A percentile compares a stretch with the other conserved stretches of the same genome.
Evolutionary conservation across 2,329 filamentous ascomycete species (phyloP).

Genomic region (Colletotrichum salicis): DNA sequence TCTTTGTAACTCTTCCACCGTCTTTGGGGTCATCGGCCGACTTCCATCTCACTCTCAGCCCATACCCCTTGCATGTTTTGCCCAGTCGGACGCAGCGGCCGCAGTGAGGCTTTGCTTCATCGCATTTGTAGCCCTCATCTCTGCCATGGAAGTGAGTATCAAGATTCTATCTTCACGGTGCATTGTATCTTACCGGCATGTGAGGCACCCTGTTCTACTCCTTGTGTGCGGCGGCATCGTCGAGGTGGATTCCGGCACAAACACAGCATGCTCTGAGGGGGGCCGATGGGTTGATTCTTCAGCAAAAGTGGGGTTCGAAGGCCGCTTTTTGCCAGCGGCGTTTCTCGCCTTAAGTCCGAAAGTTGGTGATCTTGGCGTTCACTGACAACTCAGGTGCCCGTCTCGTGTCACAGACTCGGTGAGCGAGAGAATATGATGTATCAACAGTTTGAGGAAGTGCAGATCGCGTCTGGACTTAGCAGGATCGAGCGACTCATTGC

Average conservation of each 20-base stretch:
- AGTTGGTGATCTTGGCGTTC: not conserved
- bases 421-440: too few species aligned
- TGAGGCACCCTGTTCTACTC: conserved; percentile 30
- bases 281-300: not conserved
- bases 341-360: not conserved
- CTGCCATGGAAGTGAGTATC: conserved; percentile 21
- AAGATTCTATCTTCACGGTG: rapidly evolving
- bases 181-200: not conserved
- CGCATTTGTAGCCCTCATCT: conserved; percentile 48
- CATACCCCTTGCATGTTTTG: conserved; percentile 46
- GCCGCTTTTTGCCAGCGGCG: not conserved
- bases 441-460: not conserved
- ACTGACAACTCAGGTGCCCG: not conserved
- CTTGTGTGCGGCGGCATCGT: conserved; percentile 23
- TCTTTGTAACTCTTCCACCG: conserved; percentile 1
- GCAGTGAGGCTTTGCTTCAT: conserved; percentile 45
- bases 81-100: conserved; percentile 43
- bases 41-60: conserved; percentile 44
- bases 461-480: too few species aligned
- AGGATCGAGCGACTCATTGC: not conserved
- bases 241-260: not conserved
- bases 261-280: not conserved
- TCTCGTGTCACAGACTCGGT: not conserved
- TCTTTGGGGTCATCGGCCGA: not conserved
- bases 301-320: conserved; percentile 3